A percentile compares a stretch with the other conserved stretches of the same genome.
phyloP scores from a whole-genome alignment of 768 basidiomycete species.

The Hygrophorus russula region DNA sequence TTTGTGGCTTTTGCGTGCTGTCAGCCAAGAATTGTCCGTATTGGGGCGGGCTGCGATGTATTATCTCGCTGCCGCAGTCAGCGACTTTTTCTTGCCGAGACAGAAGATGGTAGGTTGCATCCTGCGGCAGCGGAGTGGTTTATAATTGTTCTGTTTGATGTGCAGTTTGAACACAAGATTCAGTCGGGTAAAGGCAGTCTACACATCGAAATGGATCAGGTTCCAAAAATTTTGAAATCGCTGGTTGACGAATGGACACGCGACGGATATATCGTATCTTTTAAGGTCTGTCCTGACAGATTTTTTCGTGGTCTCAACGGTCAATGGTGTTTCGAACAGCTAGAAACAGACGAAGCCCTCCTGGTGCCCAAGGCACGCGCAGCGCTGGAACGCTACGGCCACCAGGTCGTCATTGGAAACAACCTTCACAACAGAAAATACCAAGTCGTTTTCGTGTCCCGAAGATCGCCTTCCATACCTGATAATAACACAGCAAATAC shows the following conservation, averaged over 20 bases:
- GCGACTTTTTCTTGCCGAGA: conserved; percentile 92
- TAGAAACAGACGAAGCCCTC: conserved; percentile 81
- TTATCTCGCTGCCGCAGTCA: conserved; percentile 96
- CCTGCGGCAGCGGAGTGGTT: not conserved
- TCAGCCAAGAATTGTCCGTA: conserved; percentile 66
- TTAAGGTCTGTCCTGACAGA: conserved; percentile 61
- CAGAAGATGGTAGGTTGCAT: conserved; percentile 67
- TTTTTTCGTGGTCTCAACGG: not conserved
- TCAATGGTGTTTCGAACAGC: conserved; percentile 29
- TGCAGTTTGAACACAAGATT: conserved; percentile 93
- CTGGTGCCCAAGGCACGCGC: conserved; percentile 84
- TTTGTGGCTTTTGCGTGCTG: conserved; percentile 77
- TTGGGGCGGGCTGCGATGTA: conserved; percentile 74
- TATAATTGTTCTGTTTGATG: not conserved
- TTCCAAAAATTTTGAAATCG: conserved; percentile 90
- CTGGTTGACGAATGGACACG: conserved; percentile 91
- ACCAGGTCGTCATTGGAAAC: conserved; percentile 96
- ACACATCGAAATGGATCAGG: conserved; percentile 96
- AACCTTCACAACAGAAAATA: conserved; percentile 85
- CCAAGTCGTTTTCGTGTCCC: conserved; percentile 87
- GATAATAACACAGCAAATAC: conserved; percentile 4
- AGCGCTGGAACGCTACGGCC: conserved; percentile 88
- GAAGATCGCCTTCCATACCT: conserved; percentile 16
- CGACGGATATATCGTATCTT: conserved; percentile 88
- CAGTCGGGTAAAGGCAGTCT: conserved; percentile 93